Evolutionary conservation across 352 stramenopile genomes (phyloP), one percentile per base, ranked within the genome.

Genomic region (Sclerospora graminicola): DNA sequence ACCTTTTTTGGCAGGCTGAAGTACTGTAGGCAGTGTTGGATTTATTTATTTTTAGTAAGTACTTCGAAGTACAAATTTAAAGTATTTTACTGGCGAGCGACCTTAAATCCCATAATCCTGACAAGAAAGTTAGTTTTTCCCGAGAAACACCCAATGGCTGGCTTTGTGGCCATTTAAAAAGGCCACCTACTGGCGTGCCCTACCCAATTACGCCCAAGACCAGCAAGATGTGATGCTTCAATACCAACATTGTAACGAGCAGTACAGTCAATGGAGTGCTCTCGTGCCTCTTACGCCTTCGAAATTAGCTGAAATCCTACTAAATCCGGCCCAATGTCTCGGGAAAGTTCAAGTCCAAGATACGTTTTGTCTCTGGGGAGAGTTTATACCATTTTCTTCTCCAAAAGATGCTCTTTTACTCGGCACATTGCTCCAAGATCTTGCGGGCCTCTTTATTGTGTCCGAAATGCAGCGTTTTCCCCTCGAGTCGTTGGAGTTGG

Each of bases 361-460:
- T 34, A 58, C 50, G 11, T 58, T 64, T 40, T 66, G 63, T 24
- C n/a, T 75, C 11, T 87, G 74, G 77, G 69, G 66, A 69, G 54
- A 83, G 76, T 13, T 32, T 82, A 39, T 84, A 84, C 30, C 77
- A 89, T 46, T 84, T 71, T 33, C 39, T 89, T 27, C 55, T 83
- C 11, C 48, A 69, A 7, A 65, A 58, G 15, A 80, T 71, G 29
- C 51, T 87, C 4, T 89, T 89, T 34, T 85, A 84, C 31, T 51
- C 60, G 6, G 48, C n/a, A 45, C 61, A n/a, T n/a, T n/a, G 6
- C 51, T 48, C 4, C 46, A 45, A 0, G 58, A 63, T 8, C 16
- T 68, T 15, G 46, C 50, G 0, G 63, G 63, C 24, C 13, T 59
- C 19, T 43, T 62, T 37, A 48, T 73, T 16, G 48, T 69, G 16